A percentile compares a stretch with the other conserved stretches of the same genome.
phyloP scores from a whole-genome alignment of 768 basidiomycete species.

The Pulveroboletus frians region DNA sequence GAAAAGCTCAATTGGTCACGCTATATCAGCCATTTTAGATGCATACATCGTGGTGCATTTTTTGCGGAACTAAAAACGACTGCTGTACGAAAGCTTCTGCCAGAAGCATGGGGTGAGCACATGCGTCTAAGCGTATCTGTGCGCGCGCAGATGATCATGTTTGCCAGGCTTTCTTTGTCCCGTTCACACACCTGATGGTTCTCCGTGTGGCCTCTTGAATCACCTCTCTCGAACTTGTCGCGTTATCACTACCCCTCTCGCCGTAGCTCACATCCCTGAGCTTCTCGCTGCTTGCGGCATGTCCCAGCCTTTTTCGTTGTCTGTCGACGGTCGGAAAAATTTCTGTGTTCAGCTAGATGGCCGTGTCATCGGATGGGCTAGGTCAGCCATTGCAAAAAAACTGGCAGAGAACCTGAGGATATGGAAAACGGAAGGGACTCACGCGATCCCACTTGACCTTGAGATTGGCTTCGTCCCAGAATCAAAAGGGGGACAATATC shows the following conservation, averaged over 20 bases:
- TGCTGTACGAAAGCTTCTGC: slow-evolving; percentile 90
- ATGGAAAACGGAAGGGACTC: slow-evolving; percentile 88
- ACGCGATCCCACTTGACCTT: slow-evolving; percentile 84
- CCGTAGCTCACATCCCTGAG: slow-evolving; percentile 72
- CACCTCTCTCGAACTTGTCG: slow-evolving; percentile 93
- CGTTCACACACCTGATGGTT: slow-evolving; percentile 97
- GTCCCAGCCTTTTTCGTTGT: slow-evolving; percentile 81
- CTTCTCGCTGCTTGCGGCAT: slow-evolving; percentile 87
- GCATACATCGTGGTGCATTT: slow-evolving; percentile 98
- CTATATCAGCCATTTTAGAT: slow-evolving; percentile 96
- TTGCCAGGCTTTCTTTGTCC: slow-evolving; percentile 88
- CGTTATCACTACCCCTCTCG: slow-evolving; percentile 73
- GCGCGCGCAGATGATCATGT: slow-evolving; percentile 7
- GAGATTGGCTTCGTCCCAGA: slow-evolving; percentile 91
- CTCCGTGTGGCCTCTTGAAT: slow-evolving; percentile 96
- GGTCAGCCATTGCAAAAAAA: slow-evolving; percentile 62
- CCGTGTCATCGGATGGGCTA: slow-evolving; percentile 89
- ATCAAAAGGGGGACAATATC: slow-evolving; percentile 92
- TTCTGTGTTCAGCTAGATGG: slow-evolving; percentile 95
- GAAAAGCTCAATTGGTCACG: slow-evolving; percentile 99
- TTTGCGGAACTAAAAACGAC: slow-evolving; percentile 99
- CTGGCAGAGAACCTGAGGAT: slow-evolving; percentile 83
- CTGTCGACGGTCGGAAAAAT: slow-evolving; percentile 76
- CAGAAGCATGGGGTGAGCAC: slow-evolving; percentile 90
- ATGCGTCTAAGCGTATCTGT: neutral